A percentile compares a stretch with the other conserved stretches of the same genome.
Conservation (phyloP, 1,139 yeast genomes). For the Pichia norvegensis region DNA sequence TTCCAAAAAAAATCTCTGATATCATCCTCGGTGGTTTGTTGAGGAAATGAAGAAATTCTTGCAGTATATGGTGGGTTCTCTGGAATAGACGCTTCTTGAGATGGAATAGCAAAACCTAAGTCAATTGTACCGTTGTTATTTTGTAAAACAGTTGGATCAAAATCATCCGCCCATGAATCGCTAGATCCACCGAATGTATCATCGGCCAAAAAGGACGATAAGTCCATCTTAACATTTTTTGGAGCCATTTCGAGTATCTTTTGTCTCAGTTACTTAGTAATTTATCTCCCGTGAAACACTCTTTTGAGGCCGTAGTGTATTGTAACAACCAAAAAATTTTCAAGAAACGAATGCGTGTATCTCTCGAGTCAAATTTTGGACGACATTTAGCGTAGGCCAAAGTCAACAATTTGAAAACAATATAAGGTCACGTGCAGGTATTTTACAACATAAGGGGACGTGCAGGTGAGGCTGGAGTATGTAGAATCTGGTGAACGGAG, state of each 20-base stretch:
- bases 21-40: slow-evolving; percentile 52
- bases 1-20: slow-evolving; percentile 62
- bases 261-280: neutral
- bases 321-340: neutral
- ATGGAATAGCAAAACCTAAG: slow-evolving; percentile 12
- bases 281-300: neutral
- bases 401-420: too few relatives aligned
- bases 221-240: slow-evolving; percentile 47
- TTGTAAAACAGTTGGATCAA: slow-evolving; percentile 32
- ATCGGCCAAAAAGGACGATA: slow-evolving; percentile 46
- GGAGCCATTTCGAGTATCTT: slow-evolving; percentile 34
- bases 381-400: neutral
- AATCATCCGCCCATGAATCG: slow-evolving; percentile 66
- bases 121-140: slow-evolving; percentile 17
- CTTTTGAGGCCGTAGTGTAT: neutral
- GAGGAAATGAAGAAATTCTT: slow-evolving; percentile 77
- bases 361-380: neutral
- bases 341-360: neutral
- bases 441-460: too few relatives aligned
- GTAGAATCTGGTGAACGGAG: too few relatives aligned
- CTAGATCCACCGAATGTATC: slow-evolving; percentile 48
- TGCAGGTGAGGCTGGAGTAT: too few relatives aligned
- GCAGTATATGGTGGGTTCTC: slow-evolving; percentile 90
- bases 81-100: slow-evolving; percentile 69
- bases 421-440: neutral